Conservation (phyloP, 805 yeast genomes). For the Sporopachydermia lactativora region DNA sequence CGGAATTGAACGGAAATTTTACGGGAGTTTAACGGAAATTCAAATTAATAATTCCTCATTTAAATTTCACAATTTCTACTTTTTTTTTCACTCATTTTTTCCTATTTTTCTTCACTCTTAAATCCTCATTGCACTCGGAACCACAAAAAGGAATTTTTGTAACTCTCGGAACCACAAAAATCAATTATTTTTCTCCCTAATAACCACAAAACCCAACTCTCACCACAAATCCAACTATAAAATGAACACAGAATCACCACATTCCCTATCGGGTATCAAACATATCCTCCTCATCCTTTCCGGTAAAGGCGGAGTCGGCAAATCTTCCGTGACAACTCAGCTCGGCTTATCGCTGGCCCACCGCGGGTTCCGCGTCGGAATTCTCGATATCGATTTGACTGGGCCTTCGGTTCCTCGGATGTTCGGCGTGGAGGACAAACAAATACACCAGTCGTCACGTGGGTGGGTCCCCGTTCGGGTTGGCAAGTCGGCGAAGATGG, state of each 20-base stretch:
- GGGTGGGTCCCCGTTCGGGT: slow-evolving; percentile 90
- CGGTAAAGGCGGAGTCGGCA: slow-evolving; percentile 97
- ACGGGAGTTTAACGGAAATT: no score
- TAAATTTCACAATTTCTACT: no score
- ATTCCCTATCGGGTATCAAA: slow-evolving; percentile 36
- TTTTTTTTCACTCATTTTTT: no score
- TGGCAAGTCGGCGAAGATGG: slow-evolving; percentile 30
- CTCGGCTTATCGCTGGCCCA: slow-evolving; percentile 68
- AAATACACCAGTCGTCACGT: slow-evolving; percentile 64
- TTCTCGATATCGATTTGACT: slow-evolving; percentile 85
- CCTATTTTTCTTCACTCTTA: no score
- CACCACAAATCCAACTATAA: neutral
- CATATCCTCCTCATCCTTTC: slow-evolving; percentile 76
- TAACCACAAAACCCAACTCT: no score
- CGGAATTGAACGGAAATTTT: no score
- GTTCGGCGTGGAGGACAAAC: slow-evolving; percentile 77
- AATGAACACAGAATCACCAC: slow-evolving; percentile 13
- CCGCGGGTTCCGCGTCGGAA: slow-evolving; percentile 77
- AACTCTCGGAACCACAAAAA: no score
- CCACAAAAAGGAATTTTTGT: no score
- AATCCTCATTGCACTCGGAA: no score
- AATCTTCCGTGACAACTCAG: slow-evolving; percentile 91
- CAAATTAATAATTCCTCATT: no score
- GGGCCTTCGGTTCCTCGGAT: slow-evolving; percentile 95
- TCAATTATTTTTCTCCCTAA: no score